Evolutionary conservation across 2,329 filamentous ascomycete genomes (phyloP).

Genomic region (Penicillium sp.): DNA sequence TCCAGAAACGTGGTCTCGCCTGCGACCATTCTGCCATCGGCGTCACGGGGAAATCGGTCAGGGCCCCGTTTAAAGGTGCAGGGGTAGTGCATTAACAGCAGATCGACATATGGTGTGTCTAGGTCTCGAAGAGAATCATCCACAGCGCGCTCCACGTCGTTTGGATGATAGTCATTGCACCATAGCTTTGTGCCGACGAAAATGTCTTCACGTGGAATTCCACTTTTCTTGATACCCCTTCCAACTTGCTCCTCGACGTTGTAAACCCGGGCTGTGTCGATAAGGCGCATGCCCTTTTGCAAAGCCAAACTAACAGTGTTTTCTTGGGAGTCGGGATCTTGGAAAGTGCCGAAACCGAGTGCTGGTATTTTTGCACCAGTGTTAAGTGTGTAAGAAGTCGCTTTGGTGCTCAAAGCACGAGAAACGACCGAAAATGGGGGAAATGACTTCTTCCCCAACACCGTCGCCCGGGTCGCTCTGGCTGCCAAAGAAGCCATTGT

Average conservation of each 20-base stretch:
- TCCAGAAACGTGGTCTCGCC: constrained; percentile 53
- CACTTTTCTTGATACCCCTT: constrained; percentile 60
- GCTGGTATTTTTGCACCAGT: constrained; percentile 60
- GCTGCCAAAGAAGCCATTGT: too few relatives aligned
- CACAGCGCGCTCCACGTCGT: constrained; percentile 62
- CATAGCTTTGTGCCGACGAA: constrained; percentile 60
- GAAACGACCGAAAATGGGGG: too few relatives aligned
- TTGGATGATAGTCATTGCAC: constrained; percentile 59
- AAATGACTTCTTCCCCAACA: too few relatives aligned
- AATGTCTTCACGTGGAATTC: constrained; percentile 54
- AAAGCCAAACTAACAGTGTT: constrained; percentile 43
- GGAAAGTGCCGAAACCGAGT: constrained; percentile 56
- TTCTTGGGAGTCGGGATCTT: constrained; percentile 48
- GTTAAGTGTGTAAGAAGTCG: constrained; percentile 50
- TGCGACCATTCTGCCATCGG: constrained; percentile 55
- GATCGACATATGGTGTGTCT: constrained; percentile 64
- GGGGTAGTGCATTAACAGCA: constrained; percentile 63
- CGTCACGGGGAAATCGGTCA: constrained; percentile 47
- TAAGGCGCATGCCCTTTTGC: constrained; percentile 37
- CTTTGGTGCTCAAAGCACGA: too few relatives aligned
- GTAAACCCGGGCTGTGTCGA: constrained; percentile 43
- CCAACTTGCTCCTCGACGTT: constrained; percentile 61
- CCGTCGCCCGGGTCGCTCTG: too few relatives aligned
- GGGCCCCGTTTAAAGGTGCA: constrained; percentile 16
- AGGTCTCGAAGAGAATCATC: constrained; percentile 60